phyloP scores from a whole-genome alignment of 495 filamentous ascomycete genomes.

The Trichoderma gamsii region DNA sequence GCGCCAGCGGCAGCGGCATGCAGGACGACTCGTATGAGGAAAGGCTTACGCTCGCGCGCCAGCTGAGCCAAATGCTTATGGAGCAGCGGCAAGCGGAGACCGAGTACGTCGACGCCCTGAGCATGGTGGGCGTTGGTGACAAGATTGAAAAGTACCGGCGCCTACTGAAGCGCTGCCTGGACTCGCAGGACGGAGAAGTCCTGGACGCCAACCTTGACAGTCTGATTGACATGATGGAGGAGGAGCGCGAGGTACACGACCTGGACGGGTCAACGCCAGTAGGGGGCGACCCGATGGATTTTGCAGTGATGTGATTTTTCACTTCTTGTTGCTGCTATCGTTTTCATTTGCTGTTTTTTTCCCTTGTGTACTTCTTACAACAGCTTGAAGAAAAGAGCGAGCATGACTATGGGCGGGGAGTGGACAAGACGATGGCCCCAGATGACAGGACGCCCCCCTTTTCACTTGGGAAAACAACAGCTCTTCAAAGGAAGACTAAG shows the following conservation, averaged over 20 bases:
- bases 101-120: constrained; percentile 43
- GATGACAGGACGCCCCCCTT: background rate
- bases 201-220: constrained; percentile 43
- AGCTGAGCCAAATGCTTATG: constrained; percentile 32
- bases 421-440: background rate
- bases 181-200: constrained; percentile 40
- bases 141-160: constrained; percentile 45
- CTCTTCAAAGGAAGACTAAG: background rate
- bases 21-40: constrained; percentile 30
- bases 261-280: background rate
- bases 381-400: background rate
- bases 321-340: background rate
- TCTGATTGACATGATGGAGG: constrained; percentile 48
- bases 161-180: constrained; percentile 39
- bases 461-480: background rate
- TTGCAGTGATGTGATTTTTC: background rate
- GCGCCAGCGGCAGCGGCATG: background rate
- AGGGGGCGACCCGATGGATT: constrained; percentile 17
- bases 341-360: background rate
- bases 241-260: constrained; percentile 27
- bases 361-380: background rate
- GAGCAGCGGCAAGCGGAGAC: constrained; percentile 37
- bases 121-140: constrained; percentile 39
- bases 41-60: constrained; percentile 33
- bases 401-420: background rate